These are phyloP conservation scores for slime mould (Dictyostelium discoideum) DNA, from an alignment of 78 protist genomes.

Conservation along the genomic window DNA sequence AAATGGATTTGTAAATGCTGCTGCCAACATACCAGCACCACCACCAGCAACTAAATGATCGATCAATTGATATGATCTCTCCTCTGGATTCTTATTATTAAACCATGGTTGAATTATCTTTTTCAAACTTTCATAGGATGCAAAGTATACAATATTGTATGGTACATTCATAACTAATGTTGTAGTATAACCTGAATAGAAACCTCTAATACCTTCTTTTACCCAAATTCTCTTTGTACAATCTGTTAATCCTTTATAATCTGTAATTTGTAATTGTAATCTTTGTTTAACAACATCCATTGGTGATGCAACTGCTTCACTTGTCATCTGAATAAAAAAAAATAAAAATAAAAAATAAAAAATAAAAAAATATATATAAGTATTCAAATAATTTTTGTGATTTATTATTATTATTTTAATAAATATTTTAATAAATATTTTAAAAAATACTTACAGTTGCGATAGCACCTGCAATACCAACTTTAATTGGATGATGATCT, in stretches of 20 bases:
- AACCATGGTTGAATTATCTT: slow-evolving; percentile 39
- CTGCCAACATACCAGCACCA: slow-evolving; percentile 86
- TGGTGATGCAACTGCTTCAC: slow-evolving; percentile 86
- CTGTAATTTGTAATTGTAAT: slow-evolving; percentile 76
- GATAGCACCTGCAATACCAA: slow-evolving; percentile 79
- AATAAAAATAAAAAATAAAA: neutral
- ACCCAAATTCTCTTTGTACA: slow-evolving; percentile 63
- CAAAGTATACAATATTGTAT: slow-evolving; percentile 65
- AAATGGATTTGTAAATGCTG: slow-evolving; percentile 84
- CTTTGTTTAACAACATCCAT: slow-evolving; percentile 89
- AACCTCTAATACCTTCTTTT: slow-evolving; percentile 78
- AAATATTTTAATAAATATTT: too few species aligned
- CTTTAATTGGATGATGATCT: slow-evolving; percentile 47
- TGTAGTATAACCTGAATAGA: slow-evolving; percentile 79
- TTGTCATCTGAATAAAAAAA: slow-evolving; percentile 18
- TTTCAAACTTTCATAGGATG: slow-evolving; percentile 79
- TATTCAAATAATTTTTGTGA: too few species aligned
- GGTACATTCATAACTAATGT: slow-evolving; percentile 87
- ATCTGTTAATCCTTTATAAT: slow-evolving; percentile 60
- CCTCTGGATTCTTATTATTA: neutral
- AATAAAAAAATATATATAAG: neutral
- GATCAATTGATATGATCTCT: slow-evolving; percentile 35
- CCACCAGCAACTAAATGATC: slow-evolving; percentile 74
- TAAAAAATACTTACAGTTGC: slow-evolving; percentile 57
- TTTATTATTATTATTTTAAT: neutral